Evolutionary conservation across 768 basidiomycete species (phyloP), one percentile per base, ranked within the genome.

Genomic region (Boletus rubropictus): DNA sequence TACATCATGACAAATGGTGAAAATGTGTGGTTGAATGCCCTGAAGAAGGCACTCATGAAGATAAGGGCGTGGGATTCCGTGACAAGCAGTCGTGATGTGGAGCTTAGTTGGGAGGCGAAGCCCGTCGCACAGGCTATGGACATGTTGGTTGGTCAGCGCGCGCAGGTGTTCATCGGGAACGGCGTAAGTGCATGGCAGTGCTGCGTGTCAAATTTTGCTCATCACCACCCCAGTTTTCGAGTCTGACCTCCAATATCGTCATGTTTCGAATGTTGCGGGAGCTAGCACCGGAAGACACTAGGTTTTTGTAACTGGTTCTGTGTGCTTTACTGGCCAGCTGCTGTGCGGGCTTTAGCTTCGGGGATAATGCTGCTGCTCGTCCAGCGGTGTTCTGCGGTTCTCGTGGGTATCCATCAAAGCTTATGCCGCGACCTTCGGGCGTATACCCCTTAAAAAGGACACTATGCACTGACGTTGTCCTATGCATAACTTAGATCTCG

Each of bases 1-100:
- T 86, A 81, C 51, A 63, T 86, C 41, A 75, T 85, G 77, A 82
- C 82, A 34, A 86, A 87, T 48, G 84, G 73, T 7, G 68, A 75
- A 36, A 49, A 47, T 25, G 64, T 57, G 32, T 87, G 78, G 78
- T 54, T 82, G 33, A 55, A 48, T 0, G 71, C 76, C 46, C 61
- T 82, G 38, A 73, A 69, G 58, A 34, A 29, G 5, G 74, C 69
- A 15, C 57, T 84, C 32, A 27, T 50, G 51, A 44, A 41, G 33
- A 62, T 64, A 25, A 60, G 68, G 49, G 60, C 55, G 15, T 80
- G 80, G 80, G 69, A 77, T 7, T 66, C 64, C 10, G 69, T 85
- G 27, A 59, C 67, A 44, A 81, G 72, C 25, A 82, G 79, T 45
- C 65, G 77, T 20, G 82, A 86, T 58, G 51, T 86, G 37, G 45